These are phyloP conservation scores for Polygonum maritimum DNA, from an alignment of 148 eudicot species.

Conservation along the genomic window DNA sequence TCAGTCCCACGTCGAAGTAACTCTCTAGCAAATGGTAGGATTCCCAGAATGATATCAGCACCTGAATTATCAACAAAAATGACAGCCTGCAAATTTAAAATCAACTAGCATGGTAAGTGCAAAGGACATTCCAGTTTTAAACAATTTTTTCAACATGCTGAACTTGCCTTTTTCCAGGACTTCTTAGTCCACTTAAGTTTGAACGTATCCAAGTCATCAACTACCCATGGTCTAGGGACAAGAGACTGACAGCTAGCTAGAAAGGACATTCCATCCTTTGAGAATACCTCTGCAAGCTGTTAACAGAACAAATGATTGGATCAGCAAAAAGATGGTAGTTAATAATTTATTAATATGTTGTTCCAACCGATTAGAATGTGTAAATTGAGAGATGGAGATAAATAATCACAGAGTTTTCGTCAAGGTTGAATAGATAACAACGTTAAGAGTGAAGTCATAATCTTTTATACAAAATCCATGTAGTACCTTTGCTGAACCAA, in stretches of 20 bases:
- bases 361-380: neutral
- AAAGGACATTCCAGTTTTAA: slow-evolving; percentile 3
- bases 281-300: slow-evolving; percentile 98
- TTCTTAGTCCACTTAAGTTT: slow-evolving; percentile 60
- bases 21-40: slow-evolving; percentile 96
- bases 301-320: slow-evolving; percentile 2
- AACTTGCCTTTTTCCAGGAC: slow-evolving; percentile 78
- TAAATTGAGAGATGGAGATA: neutral
- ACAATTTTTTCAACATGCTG: neutral
- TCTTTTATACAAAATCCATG: neutral
- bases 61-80: slow-evolving; percentile 98
- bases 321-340: neutral
- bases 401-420: neutral
- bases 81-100: slow-evolving; percentile 53
- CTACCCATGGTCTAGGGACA: slow-evolving; percentile 96
- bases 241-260: slow-evolving; percentile 92
- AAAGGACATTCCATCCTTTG: slow-evolving; percentile 96
- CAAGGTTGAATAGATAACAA: neutral
- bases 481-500: slow-evolving; percentile 94
- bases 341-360: neutral
- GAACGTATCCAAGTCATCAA: slow-evolving; percentile 86
- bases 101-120: slow-evolving; percentile 20
- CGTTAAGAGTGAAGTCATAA: neutral
- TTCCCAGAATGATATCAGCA: slow-evolving; percentile 88
- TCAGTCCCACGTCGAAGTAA: slow-evolving; percentile 80